These are phyloP conservation scores for Craterostigma plantagineum DNA, from an alignment of 257 asterid genomes.

Conservation along the genomic window DNA sequence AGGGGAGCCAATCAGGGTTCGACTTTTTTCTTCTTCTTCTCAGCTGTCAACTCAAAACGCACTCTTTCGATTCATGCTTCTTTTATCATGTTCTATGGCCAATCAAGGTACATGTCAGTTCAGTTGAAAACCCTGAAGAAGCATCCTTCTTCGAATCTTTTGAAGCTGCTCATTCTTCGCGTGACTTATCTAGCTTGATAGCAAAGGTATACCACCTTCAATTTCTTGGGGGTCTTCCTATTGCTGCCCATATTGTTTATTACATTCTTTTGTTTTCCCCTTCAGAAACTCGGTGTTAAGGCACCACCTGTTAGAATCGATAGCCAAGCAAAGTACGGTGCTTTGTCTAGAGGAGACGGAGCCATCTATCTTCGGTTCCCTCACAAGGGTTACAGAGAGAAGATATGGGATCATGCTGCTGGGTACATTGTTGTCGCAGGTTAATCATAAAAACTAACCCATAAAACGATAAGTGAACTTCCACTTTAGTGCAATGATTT, in stretches of 20 bases:
- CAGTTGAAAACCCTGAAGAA: slow-evolving; percentile 61
- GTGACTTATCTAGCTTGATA: slow-evolving; percentile 61
- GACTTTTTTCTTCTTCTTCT: slow-evolving; percentile 5
- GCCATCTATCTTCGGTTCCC: slow-evolving; percentile 91
- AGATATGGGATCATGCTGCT: slow-evolving; percentile 99
- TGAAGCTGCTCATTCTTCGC: slow-evolving; percentile 87
- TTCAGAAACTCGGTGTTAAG: slow-evolving; percentile 80
- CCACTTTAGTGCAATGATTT: too few species aligned
- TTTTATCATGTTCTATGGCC: too few species aligned
- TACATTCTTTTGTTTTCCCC: too few species aligned
- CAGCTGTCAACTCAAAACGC: neutral
- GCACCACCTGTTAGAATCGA: slow-evolving; percentile 89
- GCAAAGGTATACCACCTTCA: slow-evolving; percentile 33
- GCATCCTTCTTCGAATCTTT: slow-evolving; percentile 93
- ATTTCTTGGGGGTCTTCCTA: too few species aligned
- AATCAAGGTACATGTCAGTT: slow-evolving; percentile 76
- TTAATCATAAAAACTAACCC: too few species aligned
- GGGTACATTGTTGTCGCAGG: slow-evolving; percentile 88
- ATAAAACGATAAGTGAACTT: too few species aligned
- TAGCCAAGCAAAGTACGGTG: slow-evolving; percentile 96
- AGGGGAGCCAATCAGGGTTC: slow-evolving; percentile 44
- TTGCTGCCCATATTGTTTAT: too few species aligned
- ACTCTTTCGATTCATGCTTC: too few species aligned
- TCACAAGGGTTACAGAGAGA: slow-evolving; percentile 81
- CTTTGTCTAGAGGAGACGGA: slow-evolving; percentile 98